Base-by-base conservation (phyloP, 176 grass and related monocot species). In the Poa annua region DNA sequence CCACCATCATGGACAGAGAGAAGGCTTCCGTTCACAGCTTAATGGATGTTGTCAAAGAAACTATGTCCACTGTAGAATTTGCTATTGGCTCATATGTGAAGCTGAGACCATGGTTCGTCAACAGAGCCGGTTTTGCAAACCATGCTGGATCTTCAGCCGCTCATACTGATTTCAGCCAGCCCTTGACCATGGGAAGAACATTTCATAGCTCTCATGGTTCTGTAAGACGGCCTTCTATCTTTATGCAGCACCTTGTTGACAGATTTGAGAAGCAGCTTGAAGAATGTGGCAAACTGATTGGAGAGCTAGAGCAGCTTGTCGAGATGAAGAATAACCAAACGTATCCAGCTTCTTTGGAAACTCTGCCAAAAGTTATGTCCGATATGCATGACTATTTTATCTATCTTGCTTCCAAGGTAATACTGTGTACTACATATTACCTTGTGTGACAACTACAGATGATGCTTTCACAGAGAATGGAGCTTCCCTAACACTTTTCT, bases 351-450 rank as follows among this genome's bases (percentile, higher is more conserved):
- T 86, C 73, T 67, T 66, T 93, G 62, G 85, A 91, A 76, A 81
- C 91, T 86, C 52, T 98, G 32, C 81, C 91, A 44, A 91, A 85
- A 90, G 91, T 93, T 80, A 81, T 98, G 61, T 90, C 91, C 11
- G 90, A 98, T 81, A 62, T 95, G 72, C 85, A 93, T 71, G 96
- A 88, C 71, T 98, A 91, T 89, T 84, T 95, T 71, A 91, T 98
- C n/a, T 81, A 91, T 91, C 89, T 93, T 84, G 90, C 92, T 61
- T 86, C 92, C 47, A 91, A 98, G 96, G 96, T 98, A 88, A 85
- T 66, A 5, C 70, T 24, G 39, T 71, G 2, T 41, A 71, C 66
- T 41, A 71, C 66, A 51, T 61, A 64, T 24, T 78, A 3, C 17
- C 6, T 88, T 81, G 22, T 48, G 71, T 55, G 32, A 20, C 22